Evolutionary conservation across 2,329 filamentous ascomycete genomes (phyloP).

Genomic region (Fusarium transvaalense): DNA sequence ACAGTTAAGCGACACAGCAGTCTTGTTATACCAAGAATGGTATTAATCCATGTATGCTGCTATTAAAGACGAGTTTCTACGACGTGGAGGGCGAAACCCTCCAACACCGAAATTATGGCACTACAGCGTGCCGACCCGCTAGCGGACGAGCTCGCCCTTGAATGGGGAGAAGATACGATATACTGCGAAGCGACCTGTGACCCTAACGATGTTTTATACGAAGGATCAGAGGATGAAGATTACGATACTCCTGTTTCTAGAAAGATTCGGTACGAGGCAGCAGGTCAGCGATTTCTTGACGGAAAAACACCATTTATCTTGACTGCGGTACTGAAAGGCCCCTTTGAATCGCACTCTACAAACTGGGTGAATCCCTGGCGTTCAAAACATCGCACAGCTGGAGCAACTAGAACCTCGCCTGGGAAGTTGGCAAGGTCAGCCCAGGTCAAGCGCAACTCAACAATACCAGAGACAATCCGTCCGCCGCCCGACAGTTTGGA

Average conservation of each 20-base stretch:
- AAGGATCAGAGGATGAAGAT: conserved; percentile 69
- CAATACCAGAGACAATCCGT: conserved; percentile 35
- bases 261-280: conserved; percentile 68
- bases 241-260: conserved; percentile 62
- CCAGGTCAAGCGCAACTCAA: conserved; percentile 26
- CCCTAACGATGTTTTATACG: conserved; percentile 63
- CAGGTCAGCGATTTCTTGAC: conserved; percentile 69
- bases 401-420: conserved; percentile 30
- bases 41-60: conserved; percentile 4
- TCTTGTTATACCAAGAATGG: conserved; percentile 2
- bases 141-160: conserved; percentile 27
- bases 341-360: conserved; percentile 61
- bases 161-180: conserved; percentile 53
- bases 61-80: conserved; percentile 9
- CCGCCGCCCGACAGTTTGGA: conserved; percentile 43
- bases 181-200: conserved; percentile 61
- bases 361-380: conserved; percentile 54
- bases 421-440: conserved; percentile 32
- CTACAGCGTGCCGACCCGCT: conserved; percentile 18
- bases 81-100: conserved; percentile 29
- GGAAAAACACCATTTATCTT: conserved; percentile 69
- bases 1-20: conserved; percentile 11
- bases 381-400: conserved; percentile 46
- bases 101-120: conserved; percentile 31
- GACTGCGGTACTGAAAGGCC: conserved; percentile 72